Base-by-base conservation (phyloP, 768 basidiomycete species). In the Trametes elegans region DNA sequence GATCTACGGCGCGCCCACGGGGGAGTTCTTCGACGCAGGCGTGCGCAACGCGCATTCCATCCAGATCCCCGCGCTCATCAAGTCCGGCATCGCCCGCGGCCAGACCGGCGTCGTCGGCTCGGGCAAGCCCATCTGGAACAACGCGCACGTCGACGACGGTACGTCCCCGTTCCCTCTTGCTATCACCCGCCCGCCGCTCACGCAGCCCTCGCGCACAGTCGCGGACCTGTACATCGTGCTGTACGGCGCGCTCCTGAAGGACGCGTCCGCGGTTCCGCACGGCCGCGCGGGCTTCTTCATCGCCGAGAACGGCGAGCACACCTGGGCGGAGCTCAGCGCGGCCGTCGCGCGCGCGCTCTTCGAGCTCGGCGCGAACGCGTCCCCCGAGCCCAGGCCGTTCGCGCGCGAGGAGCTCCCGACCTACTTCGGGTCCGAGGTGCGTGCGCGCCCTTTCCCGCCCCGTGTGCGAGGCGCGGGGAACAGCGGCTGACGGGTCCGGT, bases 101-200 rank as follows among this genome's bases (percentile, higher is more conserved):
- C 74, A 77, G 29, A 81, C 73, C 0, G 82, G 81, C 14, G 69
- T 82, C 62, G 70, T 87, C 10, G 84, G 85, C 2, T 62, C 74
- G 44, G 85, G 87, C 1, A 69, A 74, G 60, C 84, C 86, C 52
- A 43, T 81, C 8, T 88, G 83, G 85, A 76, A 79, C 1, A 70
- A 80, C 59, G 78, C 85, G n/a, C 75, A 83, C 55, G 74, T 84
- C 48, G 70, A 77, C 44, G 83, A 85, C 31, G 68, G 83, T 80
- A 57, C 44, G 73, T 47, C 5, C 13, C 23, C 35, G 28, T 24
- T 6, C 36, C 21, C 19, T 21, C 31, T 19, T 23, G 31, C 26
- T 19, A 46, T 19, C 14, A 5, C 11, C 13, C 18, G 10, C 3
- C n/a, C 31, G 35, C 31, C n/a, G 19, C 18, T 4, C 27, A 14